These are phyloP conservation scores for Hypoxylon cercidicola DNA, from an alignment of 495 filamentous ascomycete species.

Conservation along the genomic window DNA sequence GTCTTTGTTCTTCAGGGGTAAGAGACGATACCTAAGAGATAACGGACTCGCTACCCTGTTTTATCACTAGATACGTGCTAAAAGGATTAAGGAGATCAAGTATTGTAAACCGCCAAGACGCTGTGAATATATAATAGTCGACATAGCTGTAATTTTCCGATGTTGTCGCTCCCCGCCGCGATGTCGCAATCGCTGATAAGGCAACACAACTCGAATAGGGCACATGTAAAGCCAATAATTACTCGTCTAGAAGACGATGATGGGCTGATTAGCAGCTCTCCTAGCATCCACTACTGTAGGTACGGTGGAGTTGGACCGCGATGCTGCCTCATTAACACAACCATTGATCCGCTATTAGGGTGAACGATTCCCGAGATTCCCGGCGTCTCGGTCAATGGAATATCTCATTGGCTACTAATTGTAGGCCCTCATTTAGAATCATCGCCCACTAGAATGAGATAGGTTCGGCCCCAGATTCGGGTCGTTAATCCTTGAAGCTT, in stretches of 20 bases:
- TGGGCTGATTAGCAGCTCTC: conserved; percentile 20
- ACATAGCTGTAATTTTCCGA: conserved; percentile 13
- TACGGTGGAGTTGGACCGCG: conserved; percentile 11
- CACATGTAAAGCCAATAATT: conserved; percentile 13
- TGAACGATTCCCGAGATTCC: conserved; percentile 20
- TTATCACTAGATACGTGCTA: neutral
- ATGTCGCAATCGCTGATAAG: conserved; percentile 30
- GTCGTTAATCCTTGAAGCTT: conserved; percentile 21
- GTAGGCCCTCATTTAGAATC: neutral
- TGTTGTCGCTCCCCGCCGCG: conserved; percentile 26
- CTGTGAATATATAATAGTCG: neutral
- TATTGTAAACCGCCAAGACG: neutral
- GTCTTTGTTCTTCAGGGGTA: neutral
- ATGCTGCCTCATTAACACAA: neutral
- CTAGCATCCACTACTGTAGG: conserved; percentile 21
- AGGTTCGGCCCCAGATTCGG: conserved; percentile 15
- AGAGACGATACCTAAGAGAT: neutral
- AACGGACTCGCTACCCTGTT: neutral
- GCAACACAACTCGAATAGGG: conserved; percentile 4
- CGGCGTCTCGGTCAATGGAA: conserved; percentile 18
- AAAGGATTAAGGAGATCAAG: neutral
- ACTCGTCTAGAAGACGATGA: conserved; percentile 9
- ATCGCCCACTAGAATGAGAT: neutral
- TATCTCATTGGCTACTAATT: conserved; percentile 24
- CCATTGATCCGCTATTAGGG: neutral